phyloP scores from a whole-genome alignment of 805 yeast genomes.

The Schwanniomyces yamadae region DNA sequence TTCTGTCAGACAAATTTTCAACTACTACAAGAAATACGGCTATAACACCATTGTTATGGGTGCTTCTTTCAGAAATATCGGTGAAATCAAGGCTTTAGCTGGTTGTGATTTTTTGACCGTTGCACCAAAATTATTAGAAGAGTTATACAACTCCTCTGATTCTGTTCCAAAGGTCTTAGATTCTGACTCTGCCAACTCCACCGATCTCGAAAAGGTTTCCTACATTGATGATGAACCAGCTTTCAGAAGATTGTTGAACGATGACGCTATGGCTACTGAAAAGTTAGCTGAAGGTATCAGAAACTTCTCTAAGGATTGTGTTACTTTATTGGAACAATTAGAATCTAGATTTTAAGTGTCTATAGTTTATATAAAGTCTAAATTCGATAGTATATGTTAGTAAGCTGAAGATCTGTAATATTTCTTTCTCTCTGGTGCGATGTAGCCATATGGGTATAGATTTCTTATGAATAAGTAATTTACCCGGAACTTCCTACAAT shows the following conservation, averaged over 20 bases:
- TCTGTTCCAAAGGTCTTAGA: slow-evolving; percentile 81
- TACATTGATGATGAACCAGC: slow-evolving; percentile 82
- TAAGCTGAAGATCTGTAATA: no score
- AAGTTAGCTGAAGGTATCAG: slow-evolving; percentile 98
- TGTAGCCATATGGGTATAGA: no score
- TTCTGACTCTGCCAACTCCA: slow-evolving; percentile 55
- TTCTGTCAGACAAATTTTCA: slow-evolving; percentile 84
- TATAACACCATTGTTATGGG: slow-evolving; percentile 99
- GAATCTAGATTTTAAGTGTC: slow-evolving; percentile 51
- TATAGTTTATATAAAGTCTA: no score
- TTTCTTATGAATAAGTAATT: no score
- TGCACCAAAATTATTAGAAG: slow-evolving; percentile 88
- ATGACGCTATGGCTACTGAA: slow-evolving; percentile 98
- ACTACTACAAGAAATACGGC: slow-evolving; percentile 96
- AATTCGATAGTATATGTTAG: no score
- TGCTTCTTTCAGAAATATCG: slow-evolving; percentile 97
- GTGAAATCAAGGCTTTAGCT: slow-evolving; percentile 94
- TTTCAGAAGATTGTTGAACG: slow-evolving; percentile 89
- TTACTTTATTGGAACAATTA: slow-evolving; percentile 67
- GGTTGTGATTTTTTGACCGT: slow-evolving; percentile 97
- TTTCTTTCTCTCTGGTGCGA: no score
- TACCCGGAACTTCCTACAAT: no score
- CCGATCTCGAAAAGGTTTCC: slow-evolving; percentile 65
- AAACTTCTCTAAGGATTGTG: slow-evolving; percentile 91
- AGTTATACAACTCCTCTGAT: slow-evolving; percentile 74